phyloP scores from a whole-genome alignment of 345 rosid genomes.

The Salix dunnii region DNA sequence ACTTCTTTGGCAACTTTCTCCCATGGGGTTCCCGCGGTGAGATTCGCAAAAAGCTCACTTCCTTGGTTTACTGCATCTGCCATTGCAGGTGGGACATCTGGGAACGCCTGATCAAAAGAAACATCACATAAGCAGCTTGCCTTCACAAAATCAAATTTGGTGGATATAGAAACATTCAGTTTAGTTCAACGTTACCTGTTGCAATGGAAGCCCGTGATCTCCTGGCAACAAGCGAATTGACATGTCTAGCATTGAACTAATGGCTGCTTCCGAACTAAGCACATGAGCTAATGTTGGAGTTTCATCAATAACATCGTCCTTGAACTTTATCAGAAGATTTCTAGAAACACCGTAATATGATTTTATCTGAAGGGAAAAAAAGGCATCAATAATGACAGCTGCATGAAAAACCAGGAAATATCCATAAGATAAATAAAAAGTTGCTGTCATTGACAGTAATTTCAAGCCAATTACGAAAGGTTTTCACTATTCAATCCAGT shows the following conservation, averaged over 20 bases:
- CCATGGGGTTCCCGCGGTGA: constrained; percentile 90
- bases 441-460: neutral
- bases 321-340: constrained; percentile 83
- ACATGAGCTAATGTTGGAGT: constrained; percentile 79
- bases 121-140: neutral
- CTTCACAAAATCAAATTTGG: neutral
- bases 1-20: constrained; percentile 88
- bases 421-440: neutral
- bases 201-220: constrained; percentile 93
- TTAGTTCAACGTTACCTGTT: constrained; percentile 59
- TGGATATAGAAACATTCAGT: neutral
- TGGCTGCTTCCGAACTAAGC: constrained; percentile 85
- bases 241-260: constrained; percentile 93
- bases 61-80: constrained; percentile 91
- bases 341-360: constrained; percentile 91
- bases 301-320: constrained; percentile 85
- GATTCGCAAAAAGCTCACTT: constrained; percentile 71
- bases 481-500: neutral
- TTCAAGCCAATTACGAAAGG: neutral
- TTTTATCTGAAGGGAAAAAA: constrained; percentile 56
- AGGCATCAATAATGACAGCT: constrained; percentile 10
- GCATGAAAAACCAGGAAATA: neutral
- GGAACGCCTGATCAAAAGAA: constrained; percentile 55
- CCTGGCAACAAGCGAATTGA: constrained; percentile 84
- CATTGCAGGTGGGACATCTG: constrained; percentile 97